Evolutionary conservation across 805 yeast species (phyloP).

Genomic region (Clavispora fructus): DNA sequence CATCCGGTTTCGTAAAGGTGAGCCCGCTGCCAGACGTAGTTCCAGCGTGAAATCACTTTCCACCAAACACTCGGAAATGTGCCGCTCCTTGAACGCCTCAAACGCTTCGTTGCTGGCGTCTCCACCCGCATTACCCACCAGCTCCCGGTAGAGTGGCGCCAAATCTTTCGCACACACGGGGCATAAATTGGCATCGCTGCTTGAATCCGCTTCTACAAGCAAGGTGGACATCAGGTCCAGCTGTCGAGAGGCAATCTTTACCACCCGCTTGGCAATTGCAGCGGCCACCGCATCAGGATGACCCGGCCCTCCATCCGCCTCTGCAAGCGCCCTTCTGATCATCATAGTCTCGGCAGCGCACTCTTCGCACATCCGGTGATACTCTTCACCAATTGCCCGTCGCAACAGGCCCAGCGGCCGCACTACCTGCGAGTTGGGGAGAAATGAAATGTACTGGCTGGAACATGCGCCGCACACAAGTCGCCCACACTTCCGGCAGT

Average conservation of each 20-base stretch:
- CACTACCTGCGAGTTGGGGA: constrained; percentile 15
- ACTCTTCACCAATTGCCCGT: constrained; percentile 8
- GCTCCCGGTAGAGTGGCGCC: constrained; percentile 16
- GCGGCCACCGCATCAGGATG: constrained; percentile 8
- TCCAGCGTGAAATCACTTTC: constrained; percentile 62
- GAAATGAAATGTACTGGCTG: constrained; percentile 35
- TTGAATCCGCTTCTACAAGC: constrained; percentile 15
- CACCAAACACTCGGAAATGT: constrained; percentile 69
- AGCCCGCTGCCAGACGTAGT: constrained; percentile 30
- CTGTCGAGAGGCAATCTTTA: constrained; percentile 15
- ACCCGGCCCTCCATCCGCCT: background rate
- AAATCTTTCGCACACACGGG: constrained; percentile 39
- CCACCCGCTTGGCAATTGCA: constrained; percentile 15
- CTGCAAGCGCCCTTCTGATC: constrained; percentile 17
- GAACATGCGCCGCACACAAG: constrained; percentile 75
- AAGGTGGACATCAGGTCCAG: constrained; percentile 18
- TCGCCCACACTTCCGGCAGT: constrained; percentile 76
- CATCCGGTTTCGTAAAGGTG: constrained; percentile 66
- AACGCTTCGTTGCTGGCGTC: constrained; percentile 17
- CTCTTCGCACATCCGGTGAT: constrained; percentile 67
- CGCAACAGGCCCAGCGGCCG: constrained; percentile 12
- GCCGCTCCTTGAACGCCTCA: constrained; percentile 50
- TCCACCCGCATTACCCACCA: constrained; percentile 9
- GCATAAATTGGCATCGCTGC: constrained; percentile 32
- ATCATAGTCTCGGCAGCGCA: constrained; percentile 53